These are phyloP conservation scores for Cryptococcus sp. DNA, from an alignment of 1,284 basidiomycete species.

Conservation along the genomic window DNA sequence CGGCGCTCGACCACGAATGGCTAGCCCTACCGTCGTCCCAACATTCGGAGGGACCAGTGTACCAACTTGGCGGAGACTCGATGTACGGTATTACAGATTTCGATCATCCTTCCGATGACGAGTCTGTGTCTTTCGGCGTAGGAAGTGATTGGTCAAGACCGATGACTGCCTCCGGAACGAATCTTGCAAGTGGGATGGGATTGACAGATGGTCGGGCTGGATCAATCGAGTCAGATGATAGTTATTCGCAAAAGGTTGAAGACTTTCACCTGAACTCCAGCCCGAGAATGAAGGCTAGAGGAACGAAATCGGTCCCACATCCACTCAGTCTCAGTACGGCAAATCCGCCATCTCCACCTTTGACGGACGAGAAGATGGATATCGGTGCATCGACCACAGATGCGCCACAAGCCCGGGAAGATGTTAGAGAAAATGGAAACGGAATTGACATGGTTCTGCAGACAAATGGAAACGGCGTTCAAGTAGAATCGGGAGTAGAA, in stretches of 20 bases:
- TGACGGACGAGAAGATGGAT: conserved; percentile 3
- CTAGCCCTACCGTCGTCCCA: conserved; percentile 47
- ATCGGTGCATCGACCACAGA: background rate
- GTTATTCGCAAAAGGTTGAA: conserved; percentile 39
- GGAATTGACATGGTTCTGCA: too few relatives aligned
- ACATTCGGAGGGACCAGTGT: conserved; percentile 23
- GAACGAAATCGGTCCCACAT: background rate
- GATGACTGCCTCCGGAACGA: conserved; percentile 34
- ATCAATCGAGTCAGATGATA: conserved; percentile 21
- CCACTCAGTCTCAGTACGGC: background rate
- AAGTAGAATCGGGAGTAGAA: background rate
- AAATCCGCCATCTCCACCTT: conserved; percentile 2
- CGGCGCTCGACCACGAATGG: conserved; percentile 65
- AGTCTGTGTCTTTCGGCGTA: conserved; percentile 2
- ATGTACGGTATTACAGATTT: conserved; percentile 39
- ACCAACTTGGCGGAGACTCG: conserved; percentile 34
- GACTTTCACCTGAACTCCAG: conserved; percentile 30
- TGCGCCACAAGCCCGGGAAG: too few relatives aligned
- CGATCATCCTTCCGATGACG: conserved; percentile 11
- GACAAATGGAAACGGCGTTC: too few relatives aligned
- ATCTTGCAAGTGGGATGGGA: conserved; percentile 22
- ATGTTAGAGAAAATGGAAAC: too few relatives aligned
- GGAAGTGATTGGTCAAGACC: conserved; percentile 25
- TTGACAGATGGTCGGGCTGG: background rate
- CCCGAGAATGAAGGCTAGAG: too few relatives aligned